Conservation (phyloP, 805 yeast genomes). For the Yamadazyma tumulicola region DNA sequence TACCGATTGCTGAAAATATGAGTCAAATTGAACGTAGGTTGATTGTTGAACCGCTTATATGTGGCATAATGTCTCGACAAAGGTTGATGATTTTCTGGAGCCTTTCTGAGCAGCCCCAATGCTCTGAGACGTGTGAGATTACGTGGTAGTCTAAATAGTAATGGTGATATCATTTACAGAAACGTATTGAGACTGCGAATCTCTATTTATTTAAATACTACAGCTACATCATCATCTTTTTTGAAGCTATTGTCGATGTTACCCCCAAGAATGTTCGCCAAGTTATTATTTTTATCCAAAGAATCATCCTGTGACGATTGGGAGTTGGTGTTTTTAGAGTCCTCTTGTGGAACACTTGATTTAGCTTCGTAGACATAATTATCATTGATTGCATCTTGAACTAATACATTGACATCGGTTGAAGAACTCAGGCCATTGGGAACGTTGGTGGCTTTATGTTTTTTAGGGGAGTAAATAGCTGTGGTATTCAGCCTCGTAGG, state of each 20-base stretch:
- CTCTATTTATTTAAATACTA: slow-evolving; percentile 11
- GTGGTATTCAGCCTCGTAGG: slow-evolving; percentile 32
- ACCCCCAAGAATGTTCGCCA: slow-evolving; percentile 13
- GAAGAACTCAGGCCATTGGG: slow-evolving; percentile 7
- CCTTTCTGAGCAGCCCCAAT: not conserved
- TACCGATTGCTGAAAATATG: slow-evolving; percentile 21
- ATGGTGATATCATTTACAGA: not conserved
- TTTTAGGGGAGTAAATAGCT: no score
- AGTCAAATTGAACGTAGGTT: slow-evolving; percentile 3
- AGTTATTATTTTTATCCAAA: slow-evolving; percentile 4
- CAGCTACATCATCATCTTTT: slow-evolving; percentile 9
- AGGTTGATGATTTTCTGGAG: no score
- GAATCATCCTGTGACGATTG: not conserved
- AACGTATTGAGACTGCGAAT: slow-evolving; percentile 1
- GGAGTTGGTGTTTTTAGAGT: not conserved
- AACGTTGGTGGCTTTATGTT: no score
- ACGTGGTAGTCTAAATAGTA: not conserved
- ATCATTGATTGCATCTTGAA: slow-evolving; percentile 27
- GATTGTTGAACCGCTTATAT: slow-evolving; percentile 29
- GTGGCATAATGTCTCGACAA: slow-evolving; percentile 36
- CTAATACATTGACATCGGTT: slow-evolving; percentile 1
- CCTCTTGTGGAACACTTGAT: not conserved
- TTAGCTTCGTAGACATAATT: slow-evolving; percentile 23
- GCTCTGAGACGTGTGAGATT: not conserved
- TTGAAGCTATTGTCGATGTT: slow-evolving; percentile 20